Evolutionary conservation across 2,329 filamentous ascomycete genomes (phyloP), one percentile per base, ranked within the genome.

Genomic region (Trichoderma oligosporum): DNA sequence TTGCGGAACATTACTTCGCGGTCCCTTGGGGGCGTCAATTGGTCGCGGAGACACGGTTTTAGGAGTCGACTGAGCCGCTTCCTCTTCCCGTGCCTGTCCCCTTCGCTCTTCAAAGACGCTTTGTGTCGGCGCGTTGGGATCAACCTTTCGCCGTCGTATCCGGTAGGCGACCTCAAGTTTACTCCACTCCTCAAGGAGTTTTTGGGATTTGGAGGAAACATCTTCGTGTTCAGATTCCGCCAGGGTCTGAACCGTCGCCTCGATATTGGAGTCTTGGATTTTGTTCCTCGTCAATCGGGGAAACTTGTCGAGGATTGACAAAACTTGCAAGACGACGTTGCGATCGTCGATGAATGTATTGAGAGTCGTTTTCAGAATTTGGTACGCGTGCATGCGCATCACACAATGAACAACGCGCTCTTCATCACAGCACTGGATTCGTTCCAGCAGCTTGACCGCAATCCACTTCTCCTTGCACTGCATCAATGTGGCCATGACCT

Each of bases 401-500:
- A 97, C 91, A 52, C 88, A 85, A 71, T 94, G 89, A 60, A 89
- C 85, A 56, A 97, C 90, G 61, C 85, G 85, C 67, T 96, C 91
- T 64, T 97, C 91, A 47, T 93, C 83, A 68, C 88, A 92, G 38
- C 83, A 82, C 72, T 96, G 90, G 61, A 99, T 91, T 52, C 94
- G 92, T 64, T 86, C 83, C 59, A 99, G 82, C 57, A 99, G 78
- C 74, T 97, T 97, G 74, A 97, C 91, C 2, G 90, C 91, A 72
- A 99, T 97, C 94, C 94, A 99, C 74, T 97, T 97, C 79, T 99
- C 94, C 74, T 96, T 96, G 80, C 91, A 96, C 72, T 97, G 93
- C 85, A 96, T 92, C 59, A 99, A 83, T 53, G 91, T 88, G 22
- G 93, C 92, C 91, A 97, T 96, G 72, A 97, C 91, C 74, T 95